These are phyloP conservation scores for Helicocarpus griseus DNA, from an alignment of 2,329 filamentous ascomycete species.

Conservation along the genomic window DNA sequence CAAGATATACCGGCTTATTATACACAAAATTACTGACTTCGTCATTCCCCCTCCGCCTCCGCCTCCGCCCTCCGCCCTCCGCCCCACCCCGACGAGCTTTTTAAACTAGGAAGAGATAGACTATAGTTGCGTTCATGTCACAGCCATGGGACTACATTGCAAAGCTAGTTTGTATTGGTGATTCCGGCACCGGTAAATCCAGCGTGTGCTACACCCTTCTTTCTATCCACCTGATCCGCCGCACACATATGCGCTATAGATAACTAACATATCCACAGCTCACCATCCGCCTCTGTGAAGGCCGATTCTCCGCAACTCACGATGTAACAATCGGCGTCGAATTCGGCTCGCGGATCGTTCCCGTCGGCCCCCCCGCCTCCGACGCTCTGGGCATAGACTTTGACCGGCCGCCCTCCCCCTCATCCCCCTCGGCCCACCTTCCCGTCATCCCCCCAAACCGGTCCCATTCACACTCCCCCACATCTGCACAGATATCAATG, in stretches of 20 bases:
- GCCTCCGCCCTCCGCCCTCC: neutral
- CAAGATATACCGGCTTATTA: no score
- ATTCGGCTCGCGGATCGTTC: conserved; percentile 86
- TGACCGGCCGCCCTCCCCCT: conserved; percentile 8
- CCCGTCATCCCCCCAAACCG: conserved; percentile 6
- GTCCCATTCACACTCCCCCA: conserved; percentile 5
- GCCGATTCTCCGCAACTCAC: conserved; percentile 86
- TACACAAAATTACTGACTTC: no score
- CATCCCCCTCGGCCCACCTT: neutral
- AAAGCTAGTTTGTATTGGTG: conserved; percentile 95
- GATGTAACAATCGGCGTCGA: conserved; percentile 97
- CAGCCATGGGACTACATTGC: conserved; percentile 95
- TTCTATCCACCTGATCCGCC: conserved; percentile 9
- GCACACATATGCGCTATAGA: neutral
- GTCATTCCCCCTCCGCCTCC: no score
- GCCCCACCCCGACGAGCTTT: neutral
- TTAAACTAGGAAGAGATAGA: neutral
- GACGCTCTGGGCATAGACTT: conserved; percentile 47
- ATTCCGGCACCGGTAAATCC: conserved; percentile 93
- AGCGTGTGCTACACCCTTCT: conserved; percentile 38
- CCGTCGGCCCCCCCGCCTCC: conserved; percentile 73
- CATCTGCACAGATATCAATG: conserved; percentile 1
- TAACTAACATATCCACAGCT: conserved; percentile 42
- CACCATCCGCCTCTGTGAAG: conserved; percentile 91
- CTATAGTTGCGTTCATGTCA: conserved; percentile 29